A percentile compares a stretch with the other conserved stretches of the same genome.
Conservation (phyloP, 1,284 basidiomycete species). For the Polyporus tsugae region DNA sequence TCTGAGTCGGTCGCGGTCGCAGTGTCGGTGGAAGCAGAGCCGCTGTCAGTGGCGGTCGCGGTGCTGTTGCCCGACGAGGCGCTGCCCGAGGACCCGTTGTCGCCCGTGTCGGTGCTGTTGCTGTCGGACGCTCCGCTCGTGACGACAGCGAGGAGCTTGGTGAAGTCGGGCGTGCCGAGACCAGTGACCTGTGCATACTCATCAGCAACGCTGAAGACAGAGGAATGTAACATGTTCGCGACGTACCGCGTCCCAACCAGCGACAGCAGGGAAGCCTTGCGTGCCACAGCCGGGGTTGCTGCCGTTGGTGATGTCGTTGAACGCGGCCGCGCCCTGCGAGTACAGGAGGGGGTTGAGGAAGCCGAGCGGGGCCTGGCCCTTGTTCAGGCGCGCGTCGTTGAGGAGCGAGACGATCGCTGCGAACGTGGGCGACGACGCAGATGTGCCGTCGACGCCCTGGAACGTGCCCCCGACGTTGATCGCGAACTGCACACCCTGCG, state of each 20-base stretch:
- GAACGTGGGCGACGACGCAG: conserved; percentile 52
- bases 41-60: conserved; percentile 9
- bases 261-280: conserved; percentile 44
- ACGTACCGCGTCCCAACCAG: conserved; percentile 48
- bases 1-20: conserved; percentile 9
- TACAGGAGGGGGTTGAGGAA: conserved; percentile 67
- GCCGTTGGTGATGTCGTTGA: conserved; percentile 38
- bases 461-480: conserved; percentile 57
- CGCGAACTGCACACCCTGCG: conserved; percentile 54
- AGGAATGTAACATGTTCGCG: background rate
- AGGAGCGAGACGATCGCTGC: conserved; percentile 65
- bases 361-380: conserved; percentile 58
- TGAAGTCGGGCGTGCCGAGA: conserved; percentile 68
- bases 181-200: conserved; percentile 57
- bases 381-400: conserved; percentile 63
- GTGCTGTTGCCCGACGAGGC: conserved; percentile 12
- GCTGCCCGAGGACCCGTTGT: conserved; percentile 10
- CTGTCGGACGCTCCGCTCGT: conserved; percentile 17
- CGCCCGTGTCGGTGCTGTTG: conserved; percentile 13
- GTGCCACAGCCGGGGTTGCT: conserved; percentile 46
- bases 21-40: no score
- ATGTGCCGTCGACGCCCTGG: conserved; percentile 57
- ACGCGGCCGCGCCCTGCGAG: conserved; percentile 46
- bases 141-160: conserved; percentile 50
- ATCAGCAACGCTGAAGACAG: background rate